phyloP scores from a whole-genome alignment of 805 yeast genomes.

The Yarrowia hollandica region DNA sequence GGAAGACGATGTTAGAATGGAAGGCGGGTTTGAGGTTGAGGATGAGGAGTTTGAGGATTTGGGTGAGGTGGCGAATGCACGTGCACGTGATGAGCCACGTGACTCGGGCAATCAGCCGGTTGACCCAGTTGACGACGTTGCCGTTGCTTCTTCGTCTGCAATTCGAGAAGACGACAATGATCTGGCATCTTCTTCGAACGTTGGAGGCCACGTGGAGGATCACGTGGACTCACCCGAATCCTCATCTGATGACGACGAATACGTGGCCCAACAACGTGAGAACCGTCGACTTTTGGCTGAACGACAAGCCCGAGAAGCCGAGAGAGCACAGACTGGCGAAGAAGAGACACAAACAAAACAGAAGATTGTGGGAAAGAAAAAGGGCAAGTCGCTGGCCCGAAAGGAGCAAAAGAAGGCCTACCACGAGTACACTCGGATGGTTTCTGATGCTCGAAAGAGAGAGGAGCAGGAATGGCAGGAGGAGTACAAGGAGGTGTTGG shows the following conservation, averaged over 20 bases:
- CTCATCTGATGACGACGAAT: constrained; percentile 1
- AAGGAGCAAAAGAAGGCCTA: constrained; percentile 27
- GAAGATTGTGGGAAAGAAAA: constrained; percentile 28
- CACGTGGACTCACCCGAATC: too few relatives aligned
- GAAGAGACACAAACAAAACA: neutral
- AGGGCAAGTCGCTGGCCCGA: constrained; percentile 26
- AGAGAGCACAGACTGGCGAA: neutral
- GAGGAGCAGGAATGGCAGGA: constrained; percentile 27
- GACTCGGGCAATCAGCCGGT: too few relatives aligned
- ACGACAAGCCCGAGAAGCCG: constrained; percentile 16
- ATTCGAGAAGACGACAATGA: neutral
- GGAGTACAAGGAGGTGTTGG: constrained; percentile 14
- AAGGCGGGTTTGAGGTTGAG: constrained; percentile 20
- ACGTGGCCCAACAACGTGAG: neutral
- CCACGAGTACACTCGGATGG: constrained; percentile 25
- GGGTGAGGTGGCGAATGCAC: neutral
- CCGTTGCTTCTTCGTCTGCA: too few relatives aligned
- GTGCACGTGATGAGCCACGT: neutral
- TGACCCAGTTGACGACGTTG: too few relatives aligned
- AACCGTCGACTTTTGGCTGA: constrained; percentile 7
- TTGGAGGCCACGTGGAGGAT: too few relatives aligned
- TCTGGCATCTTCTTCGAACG: too few relatives aligned
- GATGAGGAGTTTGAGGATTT: constrained; percentile 22
- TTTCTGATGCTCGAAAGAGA: constrained; percentile 2
- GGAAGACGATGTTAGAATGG: neutral